Conservation (phyloP, 108 stramenopile genomes). For the Aurantiochytrium sp. region DNA sequence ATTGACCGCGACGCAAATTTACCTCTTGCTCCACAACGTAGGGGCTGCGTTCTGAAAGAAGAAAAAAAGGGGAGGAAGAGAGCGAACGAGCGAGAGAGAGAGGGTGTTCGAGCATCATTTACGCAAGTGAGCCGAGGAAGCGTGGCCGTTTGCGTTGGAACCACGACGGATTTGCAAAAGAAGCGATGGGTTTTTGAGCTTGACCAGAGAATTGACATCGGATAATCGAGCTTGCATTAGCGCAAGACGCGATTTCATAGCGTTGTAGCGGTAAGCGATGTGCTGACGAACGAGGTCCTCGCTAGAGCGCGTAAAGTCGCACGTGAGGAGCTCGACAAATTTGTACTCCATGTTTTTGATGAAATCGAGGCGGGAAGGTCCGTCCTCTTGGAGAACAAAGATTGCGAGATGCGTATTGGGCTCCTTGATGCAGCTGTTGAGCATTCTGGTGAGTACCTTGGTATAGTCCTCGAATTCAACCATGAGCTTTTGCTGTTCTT, state of each 20-base stretch:
- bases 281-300: constrained; percentile 54
- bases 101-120: background rate
- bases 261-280: constrained; percentile 58
- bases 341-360: constrained; percentile 67
- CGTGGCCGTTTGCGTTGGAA: background rate
- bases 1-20: too few species aligned
- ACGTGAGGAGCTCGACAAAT: constrained; percentile 54
- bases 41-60: too few species aligned
- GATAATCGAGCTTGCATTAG: constrained; percentile 49
- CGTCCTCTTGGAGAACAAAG: constrained; percentile 53
- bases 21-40: too few species aligned
- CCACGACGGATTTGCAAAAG: constrained; percentile 35
- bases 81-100: too few species aligned
- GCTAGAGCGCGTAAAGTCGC: constrained; percentile 39
- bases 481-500: constrained; percentile 44
- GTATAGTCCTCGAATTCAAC: constrained; percentile 59
- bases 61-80: too few species aligned
- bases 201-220: constrained; percentile 52
- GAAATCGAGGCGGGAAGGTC: constrained; percentile 56
- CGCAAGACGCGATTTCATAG: constrained; percentile 50
- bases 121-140: background rate
- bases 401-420: constrained; percentile 55
- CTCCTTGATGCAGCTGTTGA: constrained; percentile 55
- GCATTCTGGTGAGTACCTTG: constrained; percentile 49
- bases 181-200: constrained; percentile 58